Percentiles rank a stretch among this genome's conserved stretches.
Conservation (phyloP, 257 asterid genomes). For the Eustoma russellianum region DNA sequence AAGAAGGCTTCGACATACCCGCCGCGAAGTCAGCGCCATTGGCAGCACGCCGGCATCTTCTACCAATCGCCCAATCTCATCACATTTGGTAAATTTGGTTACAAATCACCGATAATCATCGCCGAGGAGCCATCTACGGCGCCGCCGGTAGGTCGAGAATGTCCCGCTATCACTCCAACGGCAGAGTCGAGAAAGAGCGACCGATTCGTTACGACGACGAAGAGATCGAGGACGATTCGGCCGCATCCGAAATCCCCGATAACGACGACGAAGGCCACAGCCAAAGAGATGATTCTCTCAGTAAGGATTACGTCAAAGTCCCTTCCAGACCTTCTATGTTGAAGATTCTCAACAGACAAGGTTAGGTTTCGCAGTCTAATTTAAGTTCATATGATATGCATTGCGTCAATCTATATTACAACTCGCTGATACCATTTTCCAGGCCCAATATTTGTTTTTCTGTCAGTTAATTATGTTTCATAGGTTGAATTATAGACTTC, state of each 20-base stretch:
- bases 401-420: too few species aligned
- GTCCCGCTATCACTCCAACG: constrained; percentile 38
- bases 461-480: too few species aligned
- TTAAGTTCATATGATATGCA: too few species aligned
- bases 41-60: too few species aligned
- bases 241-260: constrained; percentile 26
- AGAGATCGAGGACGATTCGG: constrained; percentile 8
- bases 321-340: constrained; percentile 63
- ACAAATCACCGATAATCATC: too few species aligned
- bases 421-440: too few species aligned
- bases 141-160: constrained; percentile 16
- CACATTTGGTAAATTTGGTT: too few species aligned
- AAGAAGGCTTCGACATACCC: too few species aligned
- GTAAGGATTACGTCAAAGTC: constrained; percentile 60
- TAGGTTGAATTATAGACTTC: too few species aligned
- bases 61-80: not conserved
- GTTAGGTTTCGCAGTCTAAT: constrained; percentile 11
- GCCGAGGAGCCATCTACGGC: constrained; percentile 5
- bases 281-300: not conserved
- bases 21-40: not conserved
- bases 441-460: too few species aligned
- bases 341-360: constrained; percentile 85
- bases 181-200: not conserved
- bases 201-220: constrained; percentile 34
- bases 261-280: constrained; percentile 13